Base-by-base conservation (phyloP, 1,139 yeast species). In the Pichia sp. region DNA sequence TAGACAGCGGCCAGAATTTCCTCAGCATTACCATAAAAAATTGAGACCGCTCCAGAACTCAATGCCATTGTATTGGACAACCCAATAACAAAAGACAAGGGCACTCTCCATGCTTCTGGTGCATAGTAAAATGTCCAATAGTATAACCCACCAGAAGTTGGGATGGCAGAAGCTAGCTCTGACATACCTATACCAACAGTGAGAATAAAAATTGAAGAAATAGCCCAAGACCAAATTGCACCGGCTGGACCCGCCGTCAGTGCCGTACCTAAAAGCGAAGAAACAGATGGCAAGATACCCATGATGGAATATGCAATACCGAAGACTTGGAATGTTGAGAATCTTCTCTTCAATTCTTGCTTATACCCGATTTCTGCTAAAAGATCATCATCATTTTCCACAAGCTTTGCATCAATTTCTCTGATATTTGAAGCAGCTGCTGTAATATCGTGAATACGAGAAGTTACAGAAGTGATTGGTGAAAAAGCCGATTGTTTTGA, bases 81-180 rank as follows among this genome's bases (percentile, higher is more conserved):
- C 3, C 84, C 84, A 50, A 82, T 76, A 42, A 81, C 55, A 54
- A 70, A 79, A 33, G 80, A 72, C 5, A 76, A 52, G 1, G 73
- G 68, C 29, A 65, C 64, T 55, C 68, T 62, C 48, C 62, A 53
- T 16, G 54, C 56, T 42, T 62, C 62, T 8, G 81, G 84, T 4
- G 84, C 75, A 51, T 73, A 77, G 54, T 71, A 66, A 54, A 65
- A 71, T 1, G 81, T 74, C 79, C 78, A 75, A 50, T 64, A 73
- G 55, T 77, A 79, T 37, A 81, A 65, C 3, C 87, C 87, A 41
- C 88, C 88, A 26, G 80, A 71, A 2, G 88, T 81, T 36, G 88
- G 87, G 55, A 78, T 75, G 8, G 85, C 73, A 33, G 80, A 72
- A 4, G 81, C 81, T 45, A 81, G 62, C 52, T 80, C 81, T 3